A percentile compares a stretch with the other conserved stretches of the same genome.
Evolutionary conservation across 306 rosid genomes (phyloP).

Genomic region (Begonia loranthoides): DNA sequence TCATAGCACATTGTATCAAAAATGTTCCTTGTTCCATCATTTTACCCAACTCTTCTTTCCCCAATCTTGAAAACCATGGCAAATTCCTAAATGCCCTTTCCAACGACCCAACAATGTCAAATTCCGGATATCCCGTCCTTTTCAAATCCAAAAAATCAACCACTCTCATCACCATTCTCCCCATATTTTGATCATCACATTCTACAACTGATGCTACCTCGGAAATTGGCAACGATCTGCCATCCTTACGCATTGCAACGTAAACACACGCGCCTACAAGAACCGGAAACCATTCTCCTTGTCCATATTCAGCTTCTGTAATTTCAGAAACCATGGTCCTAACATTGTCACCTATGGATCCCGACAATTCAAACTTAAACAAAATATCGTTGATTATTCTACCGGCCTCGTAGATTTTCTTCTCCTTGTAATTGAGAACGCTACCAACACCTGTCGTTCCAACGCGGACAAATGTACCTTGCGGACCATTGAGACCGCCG

Average conservation of each 20-base stretch:
- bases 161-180: conserved; percentile 48
- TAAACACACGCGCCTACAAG: conserved; percentile 60
- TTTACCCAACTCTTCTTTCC: conserved; percentile 14
- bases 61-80: conserved; percentile 11
- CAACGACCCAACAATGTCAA: conserved; percentile 39
- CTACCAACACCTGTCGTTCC: conserved; percentile 48
- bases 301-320: conserved; percentile 54
- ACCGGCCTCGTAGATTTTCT: conserved; percentile 33
- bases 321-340: conserved; percentile 29
- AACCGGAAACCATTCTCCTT: conserved; percentile 51
- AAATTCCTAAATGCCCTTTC: conserved; percentile 35
- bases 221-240: conserved; percentile 35
- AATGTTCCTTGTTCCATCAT: conserved; percentile 54
- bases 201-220: conserved; percentile 32
- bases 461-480: conserved; percentile 40
- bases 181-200: conserved; percentile 42
- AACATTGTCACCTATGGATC: conserved; percentile 18
- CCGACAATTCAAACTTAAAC: conserved; percentile 26
- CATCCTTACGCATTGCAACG: conserved; percentile 43
- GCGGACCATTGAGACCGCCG: conserved; percentile 35
- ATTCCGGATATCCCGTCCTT: conserved; percentile 31
- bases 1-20: conserved; percentile 51
- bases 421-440: conserved; percentile 23
- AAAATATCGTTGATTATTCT: conserved; percentile 28
- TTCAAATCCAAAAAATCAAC: conserved; percentile 36